phyloP scores from a whole-genome alignment of 352 stramenopile genomes.

The Pythium monospermum region DNA sequence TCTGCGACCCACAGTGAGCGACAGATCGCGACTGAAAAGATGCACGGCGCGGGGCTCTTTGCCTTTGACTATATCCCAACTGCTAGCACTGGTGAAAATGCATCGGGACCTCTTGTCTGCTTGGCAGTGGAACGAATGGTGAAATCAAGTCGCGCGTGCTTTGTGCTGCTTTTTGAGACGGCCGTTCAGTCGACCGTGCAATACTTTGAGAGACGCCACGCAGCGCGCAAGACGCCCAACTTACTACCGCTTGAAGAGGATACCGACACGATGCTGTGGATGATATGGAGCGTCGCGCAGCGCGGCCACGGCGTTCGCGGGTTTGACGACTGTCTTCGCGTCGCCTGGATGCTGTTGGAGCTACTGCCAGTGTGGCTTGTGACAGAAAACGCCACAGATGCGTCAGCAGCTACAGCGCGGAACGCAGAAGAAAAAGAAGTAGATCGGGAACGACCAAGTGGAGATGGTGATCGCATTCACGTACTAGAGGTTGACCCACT shows the following conservation, averaged over 20 bases:
- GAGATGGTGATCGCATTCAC: neutral
- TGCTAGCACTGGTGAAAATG: neutral
- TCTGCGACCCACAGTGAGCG: conserved; percentile 13
- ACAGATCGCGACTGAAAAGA: neutral
- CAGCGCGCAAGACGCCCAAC: neutral
- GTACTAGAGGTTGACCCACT: conserved; percentile 17
- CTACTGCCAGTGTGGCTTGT: conserved; percentile 18
- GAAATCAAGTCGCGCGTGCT: conserved; percentile 3
- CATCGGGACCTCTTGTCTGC: no score
- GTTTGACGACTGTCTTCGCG: conserved; percentile 16
- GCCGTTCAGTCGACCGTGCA: conserved; percentile 2
- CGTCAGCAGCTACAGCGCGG: neutral
- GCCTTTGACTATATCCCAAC: conserved; percentile 17
- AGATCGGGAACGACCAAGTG: neutral
- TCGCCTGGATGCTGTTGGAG: conserved; percentile 16
- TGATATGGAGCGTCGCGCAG: conserved; percentile 15
- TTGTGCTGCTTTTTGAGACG: conserved; percentile 12
- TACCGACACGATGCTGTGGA: conserved; percentile 11
- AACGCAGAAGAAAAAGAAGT: neutral
- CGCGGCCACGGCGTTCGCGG: conserved; percentile 8
- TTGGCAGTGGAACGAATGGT: no score
- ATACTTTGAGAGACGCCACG: neutral
- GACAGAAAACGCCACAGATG: neutral
- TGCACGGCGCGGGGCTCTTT: neutral
- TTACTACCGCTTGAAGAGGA: no score